phyloP scores from a whole-genome alignment of 345 rosid species.

The Gossypium longicalyx region DNA sequence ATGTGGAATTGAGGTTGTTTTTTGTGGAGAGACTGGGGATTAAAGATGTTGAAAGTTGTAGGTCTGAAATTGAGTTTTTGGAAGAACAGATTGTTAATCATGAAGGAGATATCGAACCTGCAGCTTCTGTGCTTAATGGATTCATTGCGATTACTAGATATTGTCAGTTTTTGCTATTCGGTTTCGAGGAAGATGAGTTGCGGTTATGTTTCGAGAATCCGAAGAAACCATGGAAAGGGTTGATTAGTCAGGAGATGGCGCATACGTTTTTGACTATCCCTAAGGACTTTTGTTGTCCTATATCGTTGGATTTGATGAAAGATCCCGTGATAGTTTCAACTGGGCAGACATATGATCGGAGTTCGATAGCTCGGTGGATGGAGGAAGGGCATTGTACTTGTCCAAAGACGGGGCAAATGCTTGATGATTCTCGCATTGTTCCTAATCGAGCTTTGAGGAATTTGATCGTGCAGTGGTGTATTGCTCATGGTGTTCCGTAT shows the following conservation, averaged over 20 bases:
- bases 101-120: slow-evolving; percentile 82
- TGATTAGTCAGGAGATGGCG: slow-evolving; percentile 66
- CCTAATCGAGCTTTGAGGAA: slow-evolving; percentile 85
- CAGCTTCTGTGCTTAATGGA: slow-evolving; percentile 74
- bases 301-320: slow-evolving; percentile 80
- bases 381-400: slow-evolving; percentile 88
- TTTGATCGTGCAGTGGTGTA: slow-evolving; percentile 80
- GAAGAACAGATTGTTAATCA: slow-evolving; percentile 89
- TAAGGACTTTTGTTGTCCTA: slow-evolving; percentile 82
- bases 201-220: slow-evolving; percentile 36
- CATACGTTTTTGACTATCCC: slow-evolving; percentile 64
- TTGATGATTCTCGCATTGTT: slow-evolving; percentile 55
- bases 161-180: slow-evolving; percentile 70
- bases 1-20: slow-evolving; percentile 38
- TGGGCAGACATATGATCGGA: slow-evolving; percentile 88
- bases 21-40: slow-evolving; percentile 61
- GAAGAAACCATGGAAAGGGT: slow-evolving; percentile 56
- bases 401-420: slow-evolving; percentile 84
- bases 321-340: slow-evolving; percentile 90
- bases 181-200: slow-evolving; percentile 59
- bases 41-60: slow-evolving; percentile 52
- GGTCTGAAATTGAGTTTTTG: slow-evolving; percentile 73
- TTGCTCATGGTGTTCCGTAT: slow-evolving; percentile 59
- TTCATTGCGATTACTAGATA: slow-evolving; percentile 76
- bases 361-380: slow-evolving; percentile 81